phyloP scores from a whole-genome alignment of 2,329 filamentous ascomycete genomes.

The Hymenoscyphus fraxineus region DNA sequence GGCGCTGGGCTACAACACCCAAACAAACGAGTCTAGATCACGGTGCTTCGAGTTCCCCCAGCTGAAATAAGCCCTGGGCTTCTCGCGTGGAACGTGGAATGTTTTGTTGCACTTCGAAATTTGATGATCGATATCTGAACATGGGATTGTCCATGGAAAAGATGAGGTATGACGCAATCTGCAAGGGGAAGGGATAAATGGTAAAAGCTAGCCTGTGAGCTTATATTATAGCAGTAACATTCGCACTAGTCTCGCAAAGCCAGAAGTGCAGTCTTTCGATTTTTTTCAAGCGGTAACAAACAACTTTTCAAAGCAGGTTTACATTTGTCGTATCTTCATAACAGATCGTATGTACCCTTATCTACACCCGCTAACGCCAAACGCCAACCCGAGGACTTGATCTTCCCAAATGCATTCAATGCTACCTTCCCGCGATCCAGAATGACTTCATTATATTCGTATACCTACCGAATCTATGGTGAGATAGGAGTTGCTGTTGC shows the following conservation, averaged over 20 bases:
- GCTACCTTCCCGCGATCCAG: neutral
- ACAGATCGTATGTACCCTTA: neutral
- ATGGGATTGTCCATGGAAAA: neutral
- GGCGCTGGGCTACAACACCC: neutral
- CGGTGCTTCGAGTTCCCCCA: neutral
- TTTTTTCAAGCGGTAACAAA: neutral
- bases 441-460: slow-evolving; percentile 1
- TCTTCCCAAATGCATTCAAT: neutral
- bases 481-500: slow-evolving; percentile 27
- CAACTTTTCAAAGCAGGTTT: neutral
- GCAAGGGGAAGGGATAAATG: neutral
- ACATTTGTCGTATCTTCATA: slow-evolving; percentile 1
- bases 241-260: neutral
- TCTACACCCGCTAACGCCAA: neutral
- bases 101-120: neutral
- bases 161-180: neutral
- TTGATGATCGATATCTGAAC: neutral
- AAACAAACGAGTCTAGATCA: neutral
- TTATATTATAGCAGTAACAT: neutral
- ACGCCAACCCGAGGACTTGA: neutral
- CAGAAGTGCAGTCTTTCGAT: neutral
- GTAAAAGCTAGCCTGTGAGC: neutral
- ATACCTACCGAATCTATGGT: slow-evolving; percentile 10
- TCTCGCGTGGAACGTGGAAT: neutral
- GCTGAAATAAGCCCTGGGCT: neutral